Evolutionary conservation across 2,329 filamentous ascomycete genomes (phyloP), one percentile per base, ranked within the genome.

Genomic region (Paecilomyces sp.): DNA sequence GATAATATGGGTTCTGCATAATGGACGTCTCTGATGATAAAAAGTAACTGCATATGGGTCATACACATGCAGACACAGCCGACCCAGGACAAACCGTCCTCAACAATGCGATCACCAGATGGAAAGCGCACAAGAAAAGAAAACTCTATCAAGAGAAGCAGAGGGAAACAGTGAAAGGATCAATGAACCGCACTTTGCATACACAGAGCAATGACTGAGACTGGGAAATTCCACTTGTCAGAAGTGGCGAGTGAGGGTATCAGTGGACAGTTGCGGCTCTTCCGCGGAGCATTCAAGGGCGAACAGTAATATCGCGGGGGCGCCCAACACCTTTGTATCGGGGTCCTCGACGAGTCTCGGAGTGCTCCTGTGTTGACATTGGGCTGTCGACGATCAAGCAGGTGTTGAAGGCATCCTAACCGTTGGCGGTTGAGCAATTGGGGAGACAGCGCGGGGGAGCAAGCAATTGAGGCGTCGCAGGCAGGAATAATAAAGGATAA

Each of bases 1-100:
- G 71, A 64, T 65, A 70, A 60, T 69, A 73, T 62, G 71, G 64
- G 50, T 69, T 66, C 61, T 75, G 71, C 73, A 76, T 76, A 24
- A 36, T 63, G 59, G 33, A 36, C 24, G 50, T 24, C 31, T 36
- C 54, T 53, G 51, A 33, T 55, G 18, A 34, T 15, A 24, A 55
- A 34, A 55, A 25, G 2, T n/a, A 57, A 15, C 30, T 36, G 31
- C 55, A 25, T 30, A 57, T 28, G 13, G 55, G 55, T 36, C 31
- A 34, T n/a, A 36, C 31, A 34, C 31, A n/a, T n/a, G n/a, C n/a
- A 22, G 22, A 36, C 36, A 36, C 55, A 41, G 22, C 7, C 12
- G 34, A 30, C 36, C 18, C 15, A n/a, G 25, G 18, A 47, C 18
- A 13, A n/a, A 56, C n/a, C 25, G 2, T 34, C n/a, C 55, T 12